Conservation (phyloP, 2,329 filamentous ascomycete genomes). For the Cordyceps pruinosa region DNA sequence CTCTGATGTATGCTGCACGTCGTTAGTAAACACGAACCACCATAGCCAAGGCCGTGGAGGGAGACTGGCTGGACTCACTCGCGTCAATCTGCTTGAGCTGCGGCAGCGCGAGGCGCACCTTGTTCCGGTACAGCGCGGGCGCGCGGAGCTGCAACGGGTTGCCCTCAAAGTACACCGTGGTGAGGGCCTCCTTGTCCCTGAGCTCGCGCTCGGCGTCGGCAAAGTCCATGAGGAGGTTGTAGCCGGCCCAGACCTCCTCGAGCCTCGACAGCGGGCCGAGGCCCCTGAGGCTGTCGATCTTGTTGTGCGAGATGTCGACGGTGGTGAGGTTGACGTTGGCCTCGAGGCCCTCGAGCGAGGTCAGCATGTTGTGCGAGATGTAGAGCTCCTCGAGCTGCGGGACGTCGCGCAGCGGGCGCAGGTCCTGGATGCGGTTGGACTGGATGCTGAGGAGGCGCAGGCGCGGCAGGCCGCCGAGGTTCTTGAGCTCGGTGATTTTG, state of each 20-base stretch:
- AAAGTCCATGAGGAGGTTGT: constrained; percentile 76
- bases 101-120: constrained; percentile 79
- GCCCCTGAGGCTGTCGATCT: constrained; percentile 66
- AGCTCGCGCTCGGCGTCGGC: constrained; percentile 73
- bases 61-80: constrained; percentile 56
- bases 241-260: constrained; percentile 91
- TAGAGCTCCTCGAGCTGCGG: constrained; percentile 85
- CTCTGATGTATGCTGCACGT: constrained; percentile 8
- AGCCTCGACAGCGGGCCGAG: constrained; percentile 62
- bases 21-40: background rate
- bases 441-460: constrained; percentile 89
- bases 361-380: constrained; percentile 89
- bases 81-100: constrained; percentile 93
- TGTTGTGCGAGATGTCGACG: constrained; percentile 86
- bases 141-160: constrained; percentile 77
- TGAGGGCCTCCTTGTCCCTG: constrained; percentile 68
- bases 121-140: constrained; percentile 88
- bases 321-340: constrained; percentile 61
- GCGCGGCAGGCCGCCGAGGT: constrained; percentile 67
- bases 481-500: constrained; percentile 80
- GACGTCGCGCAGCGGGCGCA: constrained; percentile 68
- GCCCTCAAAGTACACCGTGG: constrained; percentile 94
- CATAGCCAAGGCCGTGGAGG: background rate
- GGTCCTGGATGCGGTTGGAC: constrained; percentile 79
- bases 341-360: constrained; percentile 66